Base-by-base conservation (phyloP, 768 basidiomycete species). In the Serendipita indica region DNA sequence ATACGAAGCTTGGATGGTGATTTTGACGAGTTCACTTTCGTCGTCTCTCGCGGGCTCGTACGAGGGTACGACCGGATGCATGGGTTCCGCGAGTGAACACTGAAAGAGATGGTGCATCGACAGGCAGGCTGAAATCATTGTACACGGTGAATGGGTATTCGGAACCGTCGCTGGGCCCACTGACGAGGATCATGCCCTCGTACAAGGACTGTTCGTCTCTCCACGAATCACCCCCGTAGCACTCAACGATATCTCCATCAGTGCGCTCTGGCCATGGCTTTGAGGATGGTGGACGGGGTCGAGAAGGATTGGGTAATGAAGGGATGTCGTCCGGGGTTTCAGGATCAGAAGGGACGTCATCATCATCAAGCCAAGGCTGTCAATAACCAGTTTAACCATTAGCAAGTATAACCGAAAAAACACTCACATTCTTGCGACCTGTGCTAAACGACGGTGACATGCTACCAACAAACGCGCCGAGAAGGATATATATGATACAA, bases 141-240 rank as follows among this genome's bases (percentile, higher is more conserved):
- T 54, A 54, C 7, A 16, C 49, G 25, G 25, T 54, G 32, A 22
- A 54, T 3, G 49, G 49, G 1, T 5, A 54, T 7, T 54, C 49
- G 27, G 18, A n/a, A 4, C 32, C 49, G 25, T 54, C 49, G 7
- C 4, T 4, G 10, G 20, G 22, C 7, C 49, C 49, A 30, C 22
- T 54, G 16, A 28, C 22, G 25, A 27, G n/a, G 49, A 33, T 54
- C 22, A 54, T 54, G 20, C 32, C 49, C 2, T 54, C 32, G 25
- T 7, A 7, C 7, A 54, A n/a, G 5, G 41, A 43, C 3, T 20
- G 4, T 7, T 54, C 32, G 20, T 18, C 22, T 4, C 22, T 25
- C 49, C 49, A 54, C n/a, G 49, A 54, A 30, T 54, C 49, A 7
- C 32, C 49, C n/a, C 49, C 49, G n/a, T 28, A 54, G 25, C 49